Evolutionary conservation across 176 grass and related monocot genomes (phyloP), one percentile per base, ranked within the genome.

Genomic region (Carex cristatella): DNA sequence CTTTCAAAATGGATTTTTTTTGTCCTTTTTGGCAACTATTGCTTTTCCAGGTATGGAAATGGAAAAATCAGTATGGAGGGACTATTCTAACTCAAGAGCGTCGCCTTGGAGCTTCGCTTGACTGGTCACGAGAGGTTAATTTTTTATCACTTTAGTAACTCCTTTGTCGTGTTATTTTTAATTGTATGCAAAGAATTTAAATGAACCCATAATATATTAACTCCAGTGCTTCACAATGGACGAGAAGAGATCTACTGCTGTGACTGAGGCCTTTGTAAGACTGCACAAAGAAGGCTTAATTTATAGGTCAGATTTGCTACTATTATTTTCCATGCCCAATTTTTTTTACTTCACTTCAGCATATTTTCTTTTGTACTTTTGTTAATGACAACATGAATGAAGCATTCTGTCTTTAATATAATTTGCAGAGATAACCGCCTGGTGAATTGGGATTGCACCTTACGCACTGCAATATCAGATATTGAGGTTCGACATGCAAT

Each of bases 151-250:
- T 86, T 58, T 15, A 28, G 79, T 77, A 32, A 5, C 23, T 10
- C 23, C 80, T 51, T 4, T 16, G 10, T 18, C 33, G 19, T 84
- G 62, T 1, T 79, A 48, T 81, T 86, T 40, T 61, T 15, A 56
- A 1, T 42, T 60, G 65, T 53, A 57, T 59, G 84, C 8, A 49
- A 15, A 83, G 37, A 59, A 40, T 12, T 81, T 82, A 86, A 84
- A 59, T 79, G 74, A 32, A 82, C 62, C 62, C 80, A 66, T 64
- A 82, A 79, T 72, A 54, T 86, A 15, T 86, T 40, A 61, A 84
- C 70, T 54, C 42, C 92, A 97, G 92, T 92, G 92, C 89, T 97
- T 97, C 81, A 97, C 94, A 79, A 97, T 97, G 94, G 94, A 97
- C 83, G 92, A 91, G 38, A 85, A 63, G 79, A 94, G 92, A 79